Percentiles rank a stretch among this genome's conserved stretches.
These are phyloP conservation scores for Nicotiana obtusifolia DNA, from an alignment of 257 asterid species.

Conservation along the genomic window DNA sequence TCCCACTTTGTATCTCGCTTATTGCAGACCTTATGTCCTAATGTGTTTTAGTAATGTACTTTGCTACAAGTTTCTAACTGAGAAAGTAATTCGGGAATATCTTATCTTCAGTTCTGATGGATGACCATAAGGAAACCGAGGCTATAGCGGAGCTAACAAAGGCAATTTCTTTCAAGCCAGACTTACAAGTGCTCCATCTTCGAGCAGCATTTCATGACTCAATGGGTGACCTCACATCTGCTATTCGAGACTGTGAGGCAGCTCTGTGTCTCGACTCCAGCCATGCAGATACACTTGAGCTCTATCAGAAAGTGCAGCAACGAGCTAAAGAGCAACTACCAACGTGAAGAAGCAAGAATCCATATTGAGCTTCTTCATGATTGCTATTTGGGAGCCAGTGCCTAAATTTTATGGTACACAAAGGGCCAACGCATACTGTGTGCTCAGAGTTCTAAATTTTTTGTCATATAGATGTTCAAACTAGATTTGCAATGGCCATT, in stretches of 20 bases:
- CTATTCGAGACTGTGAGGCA: conserved; percentile 82
- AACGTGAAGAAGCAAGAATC: conserved; percentile 29
- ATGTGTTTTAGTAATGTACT: neutral
- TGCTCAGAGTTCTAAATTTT: conserved; percentile 16
- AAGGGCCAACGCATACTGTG: conserved; percentile 16
- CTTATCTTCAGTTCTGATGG: conserved; percentile 63
- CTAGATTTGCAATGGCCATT: conserved; percentile 18
- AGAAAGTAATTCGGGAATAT: neutral
- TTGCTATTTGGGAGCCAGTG: conserved; percentile 13
- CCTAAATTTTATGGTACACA: conserved; percentile 19
- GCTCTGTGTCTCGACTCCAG: conserved; percentile 82
- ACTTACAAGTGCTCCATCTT: conserved; percentile 78
- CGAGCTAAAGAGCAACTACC: conserved; percentile 36
- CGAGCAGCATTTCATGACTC: conserved; percentile 94
- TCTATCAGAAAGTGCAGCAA: conserved; percentile 46
- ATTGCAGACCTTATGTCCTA: neutral
- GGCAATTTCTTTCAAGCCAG: conserved; percentile 80
- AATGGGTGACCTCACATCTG: conserved; percentile 47
- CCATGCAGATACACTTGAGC: conserved; percentile 65
- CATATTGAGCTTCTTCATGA: conserved; percentile 13
- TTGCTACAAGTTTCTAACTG: neutral
- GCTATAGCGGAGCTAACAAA: conserved; percentile 78
- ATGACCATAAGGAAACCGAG: conserved; percentile 79
- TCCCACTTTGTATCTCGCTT: neutral
- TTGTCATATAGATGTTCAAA: conserved; percentile 16